These are phyloP conservation scores for Xylariaceae sp. DNA, from an alignment of 2,329 filamentous ascomycete genomes.

Conservation along the genomic window DNA sequence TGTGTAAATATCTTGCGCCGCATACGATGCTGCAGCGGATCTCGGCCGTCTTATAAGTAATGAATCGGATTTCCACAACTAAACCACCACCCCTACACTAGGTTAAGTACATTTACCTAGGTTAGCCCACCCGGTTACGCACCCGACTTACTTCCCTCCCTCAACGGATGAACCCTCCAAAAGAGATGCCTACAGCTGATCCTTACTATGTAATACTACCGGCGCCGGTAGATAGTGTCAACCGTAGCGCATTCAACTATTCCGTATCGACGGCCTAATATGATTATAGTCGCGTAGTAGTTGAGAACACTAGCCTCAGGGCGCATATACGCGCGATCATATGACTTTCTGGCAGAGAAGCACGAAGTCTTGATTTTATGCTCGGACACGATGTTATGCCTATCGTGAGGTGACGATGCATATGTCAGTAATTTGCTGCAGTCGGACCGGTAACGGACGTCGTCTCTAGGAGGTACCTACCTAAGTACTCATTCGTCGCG, in stretches of 20 bases:
- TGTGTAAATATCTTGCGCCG: too few species aligned
- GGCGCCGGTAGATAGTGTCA: background rate
- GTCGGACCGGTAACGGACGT: constrained; percentile 1
- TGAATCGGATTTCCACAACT: too few species aligned
- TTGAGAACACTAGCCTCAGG: background rate
- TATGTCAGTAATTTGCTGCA: constrained; percentile 12
- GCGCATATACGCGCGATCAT: constrained; percentile 16
- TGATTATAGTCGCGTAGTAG: too few species aligned
- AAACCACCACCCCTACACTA: too few species aligned
- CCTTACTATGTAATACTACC: too few species aligned
- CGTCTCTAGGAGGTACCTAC: background rate
- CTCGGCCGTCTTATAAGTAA: too few species aligned
- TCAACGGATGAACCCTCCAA: too few species aligned
- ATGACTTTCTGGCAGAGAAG: constrained; percentile 11
- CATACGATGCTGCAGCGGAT: too few species aligned
- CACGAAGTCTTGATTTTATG: constrained; percentile 5
- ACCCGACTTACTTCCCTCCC: too few species aligned
- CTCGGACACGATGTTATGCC: constrained; percentile 9
- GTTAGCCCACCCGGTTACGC: too few species aligned
- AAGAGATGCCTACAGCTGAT: too few species aligned
- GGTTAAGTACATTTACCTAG: too few species aligned
- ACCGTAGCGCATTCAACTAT: background rate
- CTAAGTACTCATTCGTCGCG: background rate
- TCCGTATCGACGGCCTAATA: background rate
- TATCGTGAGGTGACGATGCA: constrained; percentile 5